Evolutionary conservation across 805 yeast species (phyloP).

Genomic region (Ascoidea asiatica): DNA sequence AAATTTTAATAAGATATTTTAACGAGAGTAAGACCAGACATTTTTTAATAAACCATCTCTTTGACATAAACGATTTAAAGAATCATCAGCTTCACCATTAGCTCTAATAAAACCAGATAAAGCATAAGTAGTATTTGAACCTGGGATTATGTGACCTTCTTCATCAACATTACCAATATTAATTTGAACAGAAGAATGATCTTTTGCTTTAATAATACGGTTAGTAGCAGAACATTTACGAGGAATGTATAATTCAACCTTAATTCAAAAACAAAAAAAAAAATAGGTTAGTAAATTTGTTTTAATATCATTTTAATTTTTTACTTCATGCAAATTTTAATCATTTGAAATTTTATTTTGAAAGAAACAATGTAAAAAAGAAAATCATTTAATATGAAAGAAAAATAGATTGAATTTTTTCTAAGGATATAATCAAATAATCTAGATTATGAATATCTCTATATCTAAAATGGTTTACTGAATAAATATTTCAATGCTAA

Average conservation of each 20-base stretch:
- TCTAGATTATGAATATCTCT: no score
- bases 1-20: no score
- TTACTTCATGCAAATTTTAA: neutral
- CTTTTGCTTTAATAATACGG: conserved; percentile 99
- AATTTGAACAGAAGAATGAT: conserved; percentile 98
- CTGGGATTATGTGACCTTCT: conserved; percentile 89
- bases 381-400: conserved; percentile 1
- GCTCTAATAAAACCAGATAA: conserved; percentile 94
- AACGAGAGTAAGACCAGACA: conserved; percentile 92
- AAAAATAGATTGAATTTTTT: no score
- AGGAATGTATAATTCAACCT: conserved; percentile 99
- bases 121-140: conserved; percentile 89
- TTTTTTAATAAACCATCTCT: conserved; percentile 95
- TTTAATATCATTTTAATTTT: neutral
- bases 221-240: conserved; percentile 99
- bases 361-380: neutral
- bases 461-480: no score
- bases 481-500: no score
- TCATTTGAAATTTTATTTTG: neutral
- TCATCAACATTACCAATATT: conserved; percentile 97
- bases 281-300: conserved; percentile 15
- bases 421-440: no score
- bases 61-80: conserved; percentile 98
- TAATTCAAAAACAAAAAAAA: no score
- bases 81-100: conserved; percentile 99